Evolutionary conservation across 176 grass and related monocot species (phyloP), one percentile per base, ranked within the genome.

Genomic region (Alopecurus myosuroides): DNA sequence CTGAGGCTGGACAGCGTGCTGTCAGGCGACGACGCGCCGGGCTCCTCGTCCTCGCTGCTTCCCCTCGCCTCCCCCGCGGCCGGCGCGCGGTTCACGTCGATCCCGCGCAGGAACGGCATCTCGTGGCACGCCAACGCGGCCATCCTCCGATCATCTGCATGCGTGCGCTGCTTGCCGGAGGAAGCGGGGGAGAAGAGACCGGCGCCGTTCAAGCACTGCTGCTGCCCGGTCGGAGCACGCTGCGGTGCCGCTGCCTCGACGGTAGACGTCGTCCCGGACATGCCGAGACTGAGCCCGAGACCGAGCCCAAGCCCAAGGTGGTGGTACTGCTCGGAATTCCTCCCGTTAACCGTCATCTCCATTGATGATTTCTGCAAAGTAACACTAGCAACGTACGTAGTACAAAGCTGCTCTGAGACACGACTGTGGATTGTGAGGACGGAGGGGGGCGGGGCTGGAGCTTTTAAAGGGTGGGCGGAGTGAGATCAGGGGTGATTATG

Each of bases 11-110:
- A 98, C 12, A 95, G 89, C 61, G 95, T 93, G 79, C 95, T 95
- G 86, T 95, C 93, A 2, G 89, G 93, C 28, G 91, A 98, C 48
- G 88, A 95, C 57, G 85, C 80, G 73, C 82, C 90, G 44, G 86
- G 84, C 39, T 90, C 94, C 84, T 97, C 94, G 68, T 91, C 94
- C 70, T 91, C 82, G 55, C 30, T 46, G 19, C 80, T 83, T 7
- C 71, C 80, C 41, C 52, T 61, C 34, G 26, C 63, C 11, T 55
- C 66, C 67, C 63, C 85, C 36, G 42, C 77, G 8, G 31, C 17
- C 9, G 94, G 87, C 46, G 92, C 48, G 11, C 85, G 85, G 77
- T 97, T 97, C 65, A 94, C 94, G 86, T 97, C 94, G 72, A 97
- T 92, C 80, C 91, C 94, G 6, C 94, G 83, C 67, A 91, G 86